Percentiles rank a stretch among this genome's conserved stretches.
phyloP scores from a whole-genome alignment of 345 rosid genomes.

The Xanthoceras sorbifolium region DNA sequence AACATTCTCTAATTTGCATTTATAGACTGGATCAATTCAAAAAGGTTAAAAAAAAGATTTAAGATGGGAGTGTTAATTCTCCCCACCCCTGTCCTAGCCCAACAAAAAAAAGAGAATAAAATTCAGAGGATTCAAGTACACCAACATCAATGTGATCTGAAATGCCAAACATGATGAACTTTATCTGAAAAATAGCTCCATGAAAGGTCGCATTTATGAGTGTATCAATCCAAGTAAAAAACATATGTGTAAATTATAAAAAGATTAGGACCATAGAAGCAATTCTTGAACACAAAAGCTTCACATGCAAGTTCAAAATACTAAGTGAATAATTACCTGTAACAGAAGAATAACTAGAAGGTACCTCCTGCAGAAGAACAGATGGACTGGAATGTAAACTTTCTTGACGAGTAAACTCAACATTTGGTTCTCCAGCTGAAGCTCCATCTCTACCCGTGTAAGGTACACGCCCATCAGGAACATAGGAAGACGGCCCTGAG shows the following conservation, averaged over 20 bases:
- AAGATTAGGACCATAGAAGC: slow-evolving; percentile 25
- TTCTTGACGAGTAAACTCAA: slow-evolving; percentile 47
- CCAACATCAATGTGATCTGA: neutral
- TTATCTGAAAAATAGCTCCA: neutral
- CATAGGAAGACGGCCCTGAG: slow-evolving; percentile 45
- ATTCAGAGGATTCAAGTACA: neutral
- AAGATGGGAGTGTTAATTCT: neutral
- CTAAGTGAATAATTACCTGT: slow-evolving; percentile 89
- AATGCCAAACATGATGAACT: slow-evolving; percentile 6
- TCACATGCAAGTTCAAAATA: slow-evolving; percentile 53
- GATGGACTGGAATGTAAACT: slow-evolving; percentile 50
- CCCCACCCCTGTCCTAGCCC: neutral
- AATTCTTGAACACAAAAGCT: slow-evolving; percentile 57
- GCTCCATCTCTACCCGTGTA: slow-evolving; percentile 48
- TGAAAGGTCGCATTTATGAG: neutral
- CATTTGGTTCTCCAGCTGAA: slow-evolving; percentile 46
- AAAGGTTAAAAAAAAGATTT: neutral
- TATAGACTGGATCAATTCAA: neutral
- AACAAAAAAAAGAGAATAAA: neutral
- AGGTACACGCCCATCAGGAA: slow-evolving; percentile 44
- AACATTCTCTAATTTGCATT: neutral
- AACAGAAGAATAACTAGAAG: slow-evolving; percentile 99
- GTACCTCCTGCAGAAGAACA: slow-evolving; percentile 99
- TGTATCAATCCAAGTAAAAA: neutral
- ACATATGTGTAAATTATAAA: slow-evolving; percentile 7